Evolutionary conservation across 192 early-diverging fungal species (phyloP), one percentile per base, ranked within the genome.

Genomic region (Entophlyctis luteolus): DNA sequence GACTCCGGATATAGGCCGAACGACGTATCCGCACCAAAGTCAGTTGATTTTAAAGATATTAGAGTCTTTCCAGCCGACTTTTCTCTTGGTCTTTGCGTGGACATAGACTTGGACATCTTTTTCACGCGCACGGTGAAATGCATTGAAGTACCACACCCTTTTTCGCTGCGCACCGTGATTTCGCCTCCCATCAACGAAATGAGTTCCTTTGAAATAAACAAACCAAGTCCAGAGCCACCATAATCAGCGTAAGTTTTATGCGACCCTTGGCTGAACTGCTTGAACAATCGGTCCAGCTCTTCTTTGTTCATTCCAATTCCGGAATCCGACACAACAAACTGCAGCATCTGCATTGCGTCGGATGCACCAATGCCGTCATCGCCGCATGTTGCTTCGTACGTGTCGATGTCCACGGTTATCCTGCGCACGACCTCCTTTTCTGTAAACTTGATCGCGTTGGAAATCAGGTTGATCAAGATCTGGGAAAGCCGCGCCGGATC

Each of bases 401-500:
- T 6, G 29, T 52, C 49, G 20, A 52, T 52, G 22, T 52, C 49
- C 0, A 52, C 49, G 5, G 49, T 52, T 27, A 52, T 52, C 28
- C 49, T 6, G 0, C 49, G 49, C 22, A 52, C 28, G 22, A 6
- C 5, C 20, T 52, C 22, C 49, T 55, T 55, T 35, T 55, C 31
- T 10, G 6, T 31, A 33, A 55, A 55, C 32, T 32, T 55, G 5
- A 55, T 55, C 5, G 83, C 76, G 65, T 85, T 85, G 3, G 77
- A 70, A 10, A 84, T 68, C 25, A 85, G 48, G 48, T 83, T 84
- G 63, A 79, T 47, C 65, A 77, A 10, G 73, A 70, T 35, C 55
- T 86, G 77, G 16, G 77, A 39, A 36, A 82, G 68, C 33, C 82
- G 74, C 31, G 68, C 70, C 0, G 78, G 77, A 34, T 84, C 84